These are phyloP conservation scores for Bjerkandera adusta DNA, from an alignment of 1,284 basidiomycete species.

Conservation along the genomic window DNA sequence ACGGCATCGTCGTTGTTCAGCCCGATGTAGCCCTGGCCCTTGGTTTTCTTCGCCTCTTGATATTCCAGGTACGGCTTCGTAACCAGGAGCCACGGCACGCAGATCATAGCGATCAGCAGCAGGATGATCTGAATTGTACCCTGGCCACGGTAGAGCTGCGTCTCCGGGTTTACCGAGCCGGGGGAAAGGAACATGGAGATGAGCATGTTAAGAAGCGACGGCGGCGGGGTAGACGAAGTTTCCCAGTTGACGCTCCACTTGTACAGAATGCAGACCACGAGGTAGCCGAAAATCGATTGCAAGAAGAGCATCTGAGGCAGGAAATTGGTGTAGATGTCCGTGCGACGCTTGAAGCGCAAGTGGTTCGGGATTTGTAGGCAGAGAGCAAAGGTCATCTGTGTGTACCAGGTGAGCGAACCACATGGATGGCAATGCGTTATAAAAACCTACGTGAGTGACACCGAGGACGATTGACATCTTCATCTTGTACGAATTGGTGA, in stretches of 20 bases:
- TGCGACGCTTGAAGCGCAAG: conserved; percentile 83
- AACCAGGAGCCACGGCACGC: conserved; percentile 95
- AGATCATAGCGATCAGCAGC: conserved; percentile 79
- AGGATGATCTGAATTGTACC: conserved; percentile 82
- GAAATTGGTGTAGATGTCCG: conserved; percentile 93
- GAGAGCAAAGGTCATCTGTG: conserved; percentile 96
- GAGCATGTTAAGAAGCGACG: conserved; percentile 93
- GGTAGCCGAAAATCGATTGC: conserved; percentile 96
- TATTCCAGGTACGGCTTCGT: conserved; percentile 93
- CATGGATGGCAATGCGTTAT: conserved; percentile 1
- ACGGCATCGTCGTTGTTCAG: conserved; percentile 49
- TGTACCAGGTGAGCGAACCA: conserved; percentile 4
- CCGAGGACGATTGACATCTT: conserved; percentile 99
- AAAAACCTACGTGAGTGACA: conserved; percentile 84
- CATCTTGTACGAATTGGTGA: conserved; percentile 99
- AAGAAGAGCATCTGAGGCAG: conserved; percentile 97
- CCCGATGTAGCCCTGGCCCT: conserved; percentile 83
- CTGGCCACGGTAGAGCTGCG: conserved; percentile 87
- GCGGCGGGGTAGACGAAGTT: conserved; percentile 68
- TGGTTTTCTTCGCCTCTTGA: conserved; percentile 87
- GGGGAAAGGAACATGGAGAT: conserved; percentile 94
- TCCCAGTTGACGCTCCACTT: conserved; percentile 97
- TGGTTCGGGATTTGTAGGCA: conserved; percentile 96
- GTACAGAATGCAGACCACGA: conserved; percentile 94
- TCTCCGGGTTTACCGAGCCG: conserved; percentile 69